Percentiles rank a stretch among this genome's conserved stretches.
Conservation (phyloP, 257 asterid species). For the Marsdenia floribunda region DNA sequence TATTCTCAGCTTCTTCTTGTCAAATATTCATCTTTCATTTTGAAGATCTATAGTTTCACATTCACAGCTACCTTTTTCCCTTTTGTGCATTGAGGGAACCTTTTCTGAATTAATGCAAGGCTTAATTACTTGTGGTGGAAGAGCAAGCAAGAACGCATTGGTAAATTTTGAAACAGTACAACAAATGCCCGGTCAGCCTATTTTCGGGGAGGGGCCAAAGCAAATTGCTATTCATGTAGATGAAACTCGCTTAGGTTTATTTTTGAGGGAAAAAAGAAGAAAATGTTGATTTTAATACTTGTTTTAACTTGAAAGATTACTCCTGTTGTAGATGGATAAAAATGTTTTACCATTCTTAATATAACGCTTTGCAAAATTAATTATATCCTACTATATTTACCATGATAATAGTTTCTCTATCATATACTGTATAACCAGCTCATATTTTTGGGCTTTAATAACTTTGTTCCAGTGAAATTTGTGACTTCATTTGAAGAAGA, state of each 20-base stretch:
- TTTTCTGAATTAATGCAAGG: not conserved
- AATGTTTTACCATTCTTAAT: too few species aligned
- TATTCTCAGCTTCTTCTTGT: not conserved
- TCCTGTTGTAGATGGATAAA: not conserved
- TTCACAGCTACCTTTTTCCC: not conserved
- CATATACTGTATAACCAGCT: not conserved
- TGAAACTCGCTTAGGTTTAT: not conserved
- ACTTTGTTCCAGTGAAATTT: slow-evolving; percentile 24
- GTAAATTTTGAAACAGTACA: not conserved
- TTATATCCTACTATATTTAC: not conserved
- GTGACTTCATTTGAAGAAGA: slow-evolving; percentile 26
- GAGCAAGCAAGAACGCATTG: not conserved
- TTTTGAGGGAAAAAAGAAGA: not conserved
- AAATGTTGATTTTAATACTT: not conserved
- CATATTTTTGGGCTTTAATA: too few species aligned
- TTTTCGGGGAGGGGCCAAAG: not conserved
- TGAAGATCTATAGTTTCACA: not conserved
- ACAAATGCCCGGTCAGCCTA: not conserved
- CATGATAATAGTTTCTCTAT: not conserved
- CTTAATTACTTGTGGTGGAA: not conserved
- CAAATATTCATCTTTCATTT: not conserved
- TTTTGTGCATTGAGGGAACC: not conserved
- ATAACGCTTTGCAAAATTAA: not conserved
- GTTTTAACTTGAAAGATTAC: not conserved
- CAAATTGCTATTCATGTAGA: not conserved